Conservation (phyloP, 495 filamentous ascomycete genomes). For the Penicillium maclennaniae region DNA sequence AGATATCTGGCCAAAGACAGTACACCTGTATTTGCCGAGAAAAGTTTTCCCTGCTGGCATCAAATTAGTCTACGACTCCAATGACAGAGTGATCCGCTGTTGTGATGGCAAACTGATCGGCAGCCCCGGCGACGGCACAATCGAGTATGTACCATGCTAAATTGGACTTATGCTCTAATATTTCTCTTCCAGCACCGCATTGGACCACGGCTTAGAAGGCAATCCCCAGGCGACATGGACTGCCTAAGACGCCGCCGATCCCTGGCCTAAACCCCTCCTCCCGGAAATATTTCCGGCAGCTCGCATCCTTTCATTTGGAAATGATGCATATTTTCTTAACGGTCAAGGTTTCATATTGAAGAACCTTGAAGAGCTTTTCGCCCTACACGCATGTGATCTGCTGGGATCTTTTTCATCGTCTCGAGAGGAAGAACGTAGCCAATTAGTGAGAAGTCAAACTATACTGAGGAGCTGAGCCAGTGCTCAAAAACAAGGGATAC, state of each 20-base stretch:
- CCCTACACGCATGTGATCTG: too few species aligned
- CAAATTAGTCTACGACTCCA: too few species aligned
- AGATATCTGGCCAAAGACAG: too few species aligned
- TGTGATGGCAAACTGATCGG: not conserved
- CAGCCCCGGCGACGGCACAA: not conserved
- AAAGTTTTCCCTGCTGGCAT: not conserved
- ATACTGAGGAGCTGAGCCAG: too few species aligned
- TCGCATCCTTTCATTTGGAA: slow-evolving; percentile 28
- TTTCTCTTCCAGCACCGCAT: slow-evolving; percentile 1
- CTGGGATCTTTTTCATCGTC: not conserved
- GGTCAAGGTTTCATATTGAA: not conserved
- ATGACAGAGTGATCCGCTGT: too few species aligned
- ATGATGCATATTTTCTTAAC: slow-evolving; percentile 23
- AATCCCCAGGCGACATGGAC: slow-evolving; percentile 30
- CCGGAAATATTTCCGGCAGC: slow-evolving; percentile 15
- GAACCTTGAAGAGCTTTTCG: too few species aligned
- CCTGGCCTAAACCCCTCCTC: slow-evolving; percentile 26
- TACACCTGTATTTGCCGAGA: too few species aligned
- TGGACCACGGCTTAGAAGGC: slow-evolving; percentile 33
- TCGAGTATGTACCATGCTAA: not conserved
- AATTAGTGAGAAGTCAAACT: too few species aligned
- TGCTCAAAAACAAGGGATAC: too few species aligned
- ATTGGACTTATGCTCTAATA: not conserved
- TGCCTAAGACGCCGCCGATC: slow-evolving; percentile 1
- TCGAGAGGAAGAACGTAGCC: too few species aligned